Base-by-base conservation (phyloP, 2,329 filamentous ascomycete genomes). In the Penicillium freii region DNA sequence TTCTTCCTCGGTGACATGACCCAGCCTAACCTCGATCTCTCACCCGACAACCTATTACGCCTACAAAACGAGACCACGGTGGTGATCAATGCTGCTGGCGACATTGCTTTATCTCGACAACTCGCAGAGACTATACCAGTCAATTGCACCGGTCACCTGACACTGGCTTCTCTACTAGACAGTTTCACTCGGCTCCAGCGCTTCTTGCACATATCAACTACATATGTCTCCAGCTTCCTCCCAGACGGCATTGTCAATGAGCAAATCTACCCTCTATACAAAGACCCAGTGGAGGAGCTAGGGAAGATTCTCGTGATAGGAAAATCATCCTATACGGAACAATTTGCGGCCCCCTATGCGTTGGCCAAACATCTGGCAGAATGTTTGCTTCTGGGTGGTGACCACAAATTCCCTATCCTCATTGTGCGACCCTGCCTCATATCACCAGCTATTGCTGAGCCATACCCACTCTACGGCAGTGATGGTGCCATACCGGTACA, bases 291-390 rank as follows among this genome's bases (percentile, higher is more conserved):
- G 4, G 33, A 48, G 4, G 50, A 66, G 31, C 40, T 61, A 3
- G 34, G 34, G 4, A 38, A 33, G 5, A 59, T 64, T 10, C 50
- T 59, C 11, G 33, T 38, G 1, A 59, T 58, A 27, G 60, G 61
- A 0, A 9, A 56, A 3, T 59, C 60, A 0, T 27, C 50, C 11
- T 47, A 55, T n/a, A 54, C 57, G 0, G 29, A 56, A 10, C 25
- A 46, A 7, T 65, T 61, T n/a, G 29, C 44, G 10, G 54, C 57
- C 11, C 63, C 63, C 2, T 66, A 65, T 23, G 55, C 46, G 7
- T 45, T 60, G 39, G 56, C 64, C 7, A 66, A 66, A 34, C 56
- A 66, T 40, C 27, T 65, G 2, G 46, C 58, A 4, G 64, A 66
- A 49, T 39, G 51, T 15, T 36, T 66, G 7, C 31, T 65, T 17